A percentile compares a stretch with the other conserved stretches of the same genome.
These are phyloP conservation scores for Naganishia randhawae DNA, from an alignment of 768 basidiomycete genomes.

Conservation along the genomic window DNA sequence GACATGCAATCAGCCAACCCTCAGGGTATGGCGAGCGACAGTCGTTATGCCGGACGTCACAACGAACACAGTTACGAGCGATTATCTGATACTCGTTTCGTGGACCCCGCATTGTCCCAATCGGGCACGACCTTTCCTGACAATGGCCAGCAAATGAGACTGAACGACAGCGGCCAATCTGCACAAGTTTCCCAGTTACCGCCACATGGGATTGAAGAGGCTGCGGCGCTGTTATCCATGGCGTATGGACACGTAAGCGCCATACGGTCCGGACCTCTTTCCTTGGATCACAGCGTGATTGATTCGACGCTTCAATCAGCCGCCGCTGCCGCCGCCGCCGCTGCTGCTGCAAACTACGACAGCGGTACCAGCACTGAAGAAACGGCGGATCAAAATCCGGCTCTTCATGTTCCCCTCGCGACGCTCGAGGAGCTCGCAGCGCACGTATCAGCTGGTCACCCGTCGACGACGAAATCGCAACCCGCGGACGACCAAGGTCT, in stretches of 20 bases:
- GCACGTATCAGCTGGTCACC: background rate
- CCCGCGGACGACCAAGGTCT: background rate
- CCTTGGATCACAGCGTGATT: slow-evolving; percentile 35
- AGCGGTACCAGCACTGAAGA: background rate
- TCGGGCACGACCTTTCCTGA: background rate
- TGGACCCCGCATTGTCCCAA: background rate
- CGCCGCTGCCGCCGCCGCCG: no score
- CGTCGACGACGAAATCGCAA: background rate
- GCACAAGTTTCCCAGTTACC: slow-evolving; percentile 34
- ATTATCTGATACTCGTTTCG: slow-evolving; percentile 10
- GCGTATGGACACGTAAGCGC: slow-evolving; percentile 41
- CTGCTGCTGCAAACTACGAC: slow-evolving; percentile 4
- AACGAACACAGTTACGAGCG: slow-evolving; percentile 22
- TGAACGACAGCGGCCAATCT: slow-evolving; percentile 29
- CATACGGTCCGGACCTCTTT: slow-evolving; percentile 34
- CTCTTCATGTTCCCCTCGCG: slow-evolving; percentile 36
- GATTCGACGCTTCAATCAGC: slow-evolving; percentile 40
- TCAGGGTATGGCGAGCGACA: background rate
- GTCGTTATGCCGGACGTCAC: background rate
- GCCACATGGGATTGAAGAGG: slow-evolving; percentile 47
- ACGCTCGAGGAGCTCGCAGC: background rate
- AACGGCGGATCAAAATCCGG: slow-evolving; percentile 31
- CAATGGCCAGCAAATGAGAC: background rate
- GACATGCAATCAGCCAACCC: background rate
- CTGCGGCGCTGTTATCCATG: slow-evolving; percentile 47